These are phyloP conservation scores for Cicer yamashitae DNA, from an alignment of 306 rosid species.

Conservation along the genomic window DNA sequence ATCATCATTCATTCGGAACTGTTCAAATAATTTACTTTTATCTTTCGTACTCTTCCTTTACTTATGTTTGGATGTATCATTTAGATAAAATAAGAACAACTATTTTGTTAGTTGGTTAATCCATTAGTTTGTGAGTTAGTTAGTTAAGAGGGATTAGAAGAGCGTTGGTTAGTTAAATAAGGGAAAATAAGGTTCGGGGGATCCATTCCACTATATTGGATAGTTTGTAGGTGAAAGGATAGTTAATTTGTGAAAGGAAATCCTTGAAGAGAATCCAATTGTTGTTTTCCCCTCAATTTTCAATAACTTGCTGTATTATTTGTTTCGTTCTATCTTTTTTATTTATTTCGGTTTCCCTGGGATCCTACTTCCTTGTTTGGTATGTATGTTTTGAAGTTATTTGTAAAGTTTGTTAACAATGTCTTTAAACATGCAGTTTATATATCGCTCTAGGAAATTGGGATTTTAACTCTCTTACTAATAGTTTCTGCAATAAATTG, in stretches of 20 bases:
- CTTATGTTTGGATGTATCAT: conserved; percentile 18
- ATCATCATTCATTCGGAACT: conserved; percentile 26
- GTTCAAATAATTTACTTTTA: conserved; percentile 12
- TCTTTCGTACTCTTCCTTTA: conserved; percentile 20
- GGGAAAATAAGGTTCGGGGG: background rate
- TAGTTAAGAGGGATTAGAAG: background rate
- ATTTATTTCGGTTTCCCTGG: background rate
- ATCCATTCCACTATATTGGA: conserved; percentile 4
- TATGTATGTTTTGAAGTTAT: conserved; percentile 14
- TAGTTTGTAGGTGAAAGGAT: background rate
- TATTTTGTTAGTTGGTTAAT: background rate
- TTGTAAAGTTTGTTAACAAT: conserved; percentile 16
- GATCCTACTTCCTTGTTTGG: conserved; percentile 15
- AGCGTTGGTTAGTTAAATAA: background rate
- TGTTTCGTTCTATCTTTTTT: background rate
- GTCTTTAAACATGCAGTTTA: conserved; percentile 11
- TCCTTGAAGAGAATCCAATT: background rate
- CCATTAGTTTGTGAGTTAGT: background rate
- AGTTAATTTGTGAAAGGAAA: background rate
- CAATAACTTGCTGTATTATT: background rate
- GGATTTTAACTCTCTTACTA: conserved; percentile 25
- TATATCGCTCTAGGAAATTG: conserved; percentile 27
- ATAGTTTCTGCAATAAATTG: background rate
- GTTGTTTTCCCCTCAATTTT: background rate
- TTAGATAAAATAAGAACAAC: background rate